Evolutionary conservation across 768 basidiomycete species (phyloP), one percentile per base, ranked within the genome.

Genomic region (Termitomyces sp.): DNA sequence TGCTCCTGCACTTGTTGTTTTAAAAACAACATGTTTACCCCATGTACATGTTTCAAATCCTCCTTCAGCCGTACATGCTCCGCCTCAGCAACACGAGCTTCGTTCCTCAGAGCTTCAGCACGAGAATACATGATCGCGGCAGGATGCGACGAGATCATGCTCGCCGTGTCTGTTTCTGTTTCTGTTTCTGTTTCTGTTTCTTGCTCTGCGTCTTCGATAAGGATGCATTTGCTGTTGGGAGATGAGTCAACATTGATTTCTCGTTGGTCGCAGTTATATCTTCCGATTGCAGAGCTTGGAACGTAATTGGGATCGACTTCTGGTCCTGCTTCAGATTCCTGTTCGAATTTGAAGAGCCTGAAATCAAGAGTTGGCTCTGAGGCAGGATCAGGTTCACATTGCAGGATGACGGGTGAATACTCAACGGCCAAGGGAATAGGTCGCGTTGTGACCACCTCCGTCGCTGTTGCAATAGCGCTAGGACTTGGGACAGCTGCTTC

Each of bases 1-100:
- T 69, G 65, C 39, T 72, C 70, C 34, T 72, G 64, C 3, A 79
- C 70, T 49, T 77, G 69, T 12, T 72, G 71, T 29, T 70, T 68
- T 27, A 79, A 60, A 56, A 72, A 59, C 43, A 82, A 67, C 7
- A 72, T 74, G 57, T 68, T 71, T 16, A 70, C 66, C 24, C 72
- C 42, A 58, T 51, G 71, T 57, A 77, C 75, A 39, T 58, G 42
- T 27, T 59, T 65, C 27, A 74, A 64, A 47, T 71, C 59, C 8
- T 57, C 59, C 43, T 71, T 64, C 20, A 77, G 62, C 34, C 63
- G 55, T 1, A 52, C 46, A 34, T 69, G 61, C 24, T 69, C 64
- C 52, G 61, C 67, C 55, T 77, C 75, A 50, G 72, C 71, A 4
- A 72, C 67, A 50, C 74, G 69, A 13, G 80, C 80, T 59, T 77